Evolutionary conservation across 495 filamentous ascomycete species (phyloP), one percentile per base, ranked within the genome.

Genomic region (Glonium stellatum): DNA sequence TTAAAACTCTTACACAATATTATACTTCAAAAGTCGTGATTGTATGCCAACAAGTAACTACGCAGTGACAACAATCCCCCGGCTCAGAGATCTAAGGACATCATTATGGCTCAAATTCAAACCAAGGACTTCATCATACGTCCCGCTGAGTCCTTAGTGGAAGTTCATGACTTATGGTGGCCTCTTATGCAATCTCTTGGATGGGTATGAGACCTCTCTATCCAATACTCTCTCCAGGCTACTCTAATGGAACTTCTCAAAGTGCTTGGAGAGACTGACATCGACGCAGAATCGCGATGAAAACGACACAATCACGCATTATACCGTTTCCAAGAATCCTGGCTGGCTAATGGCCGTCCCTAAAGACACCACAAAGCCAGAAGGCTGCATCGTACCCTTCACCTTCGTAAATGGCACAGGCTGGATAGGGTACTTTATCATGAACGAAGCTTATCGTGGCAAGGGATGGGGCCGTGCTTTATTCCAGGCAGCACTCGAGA

Each of bases 391-490:
- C 34, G 54, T 64, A 5, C 57, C 54, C 8, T 67, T 67, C 46
- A 57, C 27, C 44, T 67, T 50, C 36, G 48, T 54, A 10, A 67
- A 67, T 23, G 31, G 44, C 48, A 67, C 65, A 4, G 65, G 58
- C 1, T 67, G 65, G 65, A 36, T 67, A 5, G 65, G 65, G 36
- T 67, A 62, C 34, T 65, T 67, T 58, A 35, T 46, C 21, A 27
- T 67, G 13, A 67, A 67, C 55, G 54, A 53, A 3, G 22, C 48
- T 1, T 37, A 57, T 15, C 58, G 62, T 19, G 60, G 60, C 18
- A 41, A 47, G 8, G 61, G 65, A 37, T 47, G 42, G 12, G 65
- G 65, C 12, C 22, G 51, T 10, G 52, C 54, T 6, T 36, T 67
- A 4, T 61, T 36, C 15, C 41, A 57, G 31, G 39, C 22, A 5